Percentiles rank a stretch among this genome's conserved stretches.
phyloP scores from a whole-genome alignment of 164 flowering plant species.

The Nymphaea colorata region DNA sequence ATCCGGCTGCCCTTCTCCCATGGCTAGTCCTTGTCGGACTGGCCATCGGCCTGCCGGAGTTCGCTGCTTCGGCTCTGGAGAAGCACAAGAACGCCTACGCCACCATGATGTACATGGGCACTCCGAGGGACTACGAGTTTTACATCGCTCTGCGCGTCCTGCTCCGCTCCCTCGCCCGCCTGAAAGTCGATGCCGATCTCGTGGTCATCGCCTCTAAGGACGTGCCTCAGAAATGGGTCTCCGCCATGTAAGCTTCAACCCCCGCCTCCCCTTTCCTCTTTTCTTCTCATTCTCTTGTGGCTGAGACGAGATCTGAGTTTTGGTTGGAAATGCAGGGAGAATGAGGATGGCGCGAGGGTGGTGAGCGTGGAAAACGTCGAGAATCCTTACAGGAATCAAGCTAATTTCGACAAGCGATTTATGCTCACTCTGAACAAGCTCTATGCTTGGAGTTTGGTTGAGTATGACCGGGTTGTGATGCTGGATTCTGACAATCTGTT shows the following conservation, averaged over 20 bases:
- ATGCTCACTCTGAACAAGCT: slow-evolving; percentile 82
- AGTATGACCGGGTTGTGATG: slow-evolving; percentile 90
- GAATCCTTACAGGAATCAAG: slow-evolving; percentile 58
- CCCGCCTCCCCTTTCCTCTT: too few species aligned
- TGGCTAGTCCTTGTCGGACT: too few species aligned
- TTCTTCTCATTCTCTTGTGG: too few species aligned
- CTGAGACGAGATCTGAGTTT: too few species aligned
- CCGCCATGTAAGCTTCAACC: not conserved
- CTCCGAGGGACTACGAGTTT: slow-evolving; percentile 4
- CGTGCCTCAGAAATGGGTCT: not conserved
- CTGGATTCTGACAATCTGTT: slow-evolving; percentile 92
- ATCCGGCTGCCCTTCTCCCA: too few species aligned
- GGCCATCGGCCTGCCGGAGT: not conserved
- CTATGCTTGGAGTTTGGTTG: slow-evolving; percentile 81
- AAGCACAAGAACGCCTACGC: not conserved
- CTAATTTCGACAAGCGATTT: slow-evolving; percentile 45
- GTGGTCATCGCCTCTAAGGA: not conserved
- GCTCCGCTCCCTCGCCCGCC: not conserved
- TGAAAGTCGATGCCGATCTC: not conserved
- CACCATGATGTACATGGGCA: slow-evolving; percentile 4
- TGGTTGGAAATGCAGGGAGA: slow-evolving; percentile 27
- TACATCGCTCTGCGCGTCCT: not conserved
- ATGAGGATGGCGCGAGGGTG: slow-evolving; percentile 85
- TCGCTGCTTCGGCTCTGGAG: not conserved
- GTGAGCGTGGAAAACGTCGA: slow-evolving; percentile 64